Evolutionary conservation across 2,329 filamentous ascomycete genomes (phyloP).

Genomic region (Dactylella cylindrospora): DNA sequence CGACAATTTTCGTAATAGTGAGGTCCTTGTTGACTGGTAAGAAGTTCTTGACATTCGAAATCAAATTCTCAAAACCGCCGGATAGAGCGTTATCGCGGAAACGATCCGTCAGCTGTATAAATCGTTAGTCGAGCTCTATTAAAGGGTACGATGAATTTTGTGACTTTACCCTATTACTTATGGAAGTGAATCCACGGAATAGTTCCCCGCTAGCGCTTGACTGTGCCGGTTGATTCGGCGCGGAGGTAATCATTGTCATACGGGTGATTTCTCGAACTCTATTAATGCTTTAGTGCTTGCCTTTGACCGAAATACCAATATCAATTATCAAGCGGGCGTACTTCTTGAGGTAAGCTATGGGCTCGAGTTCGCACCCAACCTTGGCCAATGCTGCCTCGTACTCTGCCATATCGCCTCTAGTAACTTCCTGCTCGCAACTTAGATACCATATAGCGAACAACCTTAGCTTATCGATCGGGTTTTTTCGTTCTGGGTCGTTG

Average conservation of each 20-base stretch:
- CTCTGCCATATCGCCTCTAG: slow-evolving; percentile 75
- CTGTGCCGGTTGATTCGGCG: slow-evolving; percentile 66
- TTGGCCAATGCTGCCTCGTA: slow-evolving; percentile 81
- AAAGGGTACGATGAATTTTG: no score
- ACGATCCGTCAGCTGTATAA: slow-evolving; percentile 70
- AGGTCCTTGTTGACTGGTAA: slow-evolving; percentile 93
- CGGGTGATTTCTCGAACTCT: slow-evolving; percentile 90
- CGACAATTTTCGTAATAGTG: slow-evolving; percentile 95
- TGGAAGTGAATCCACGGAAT: slow-evolving; percentile 88
- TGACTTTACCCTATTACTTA: slow-evolving; percentile 72
- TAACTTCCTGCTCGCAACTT: slow-evolving; percentile 86
- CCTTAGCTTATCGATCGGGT: slow-evolving; percentile 81
- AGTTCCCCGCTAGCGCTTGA: slow-evolving; percentile 66
- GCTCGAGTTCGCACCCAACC: slow-evolving; percentile 73
- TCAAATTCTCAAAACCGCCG: slow-evolving; percentile 87
- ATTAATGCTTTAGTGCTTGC: slow-evolving; percentile 19
- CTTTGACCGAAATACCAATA: background rate
- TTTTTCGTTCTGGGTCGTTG: slow-evolving; percentile 77
- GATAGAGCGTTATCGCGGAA: slow-evolving; percentile 83
- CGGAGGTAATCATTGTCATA: slow-evolving; percentile 95
- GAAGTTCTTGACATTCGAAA: slow-evolving; percentile 97
- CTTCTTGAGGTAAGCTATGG: slow-evolving; percentile 84
- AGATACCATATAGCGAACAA: slow-evolving; percentile 91
- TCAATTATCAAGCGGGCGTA: slow-evolving; percentile 54
- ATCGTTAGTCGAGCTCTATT: background rate